phyloP scores from a whole-genome alignment of 768 basidiomycete genomes.

The Termitomyces sp. region DNA sequence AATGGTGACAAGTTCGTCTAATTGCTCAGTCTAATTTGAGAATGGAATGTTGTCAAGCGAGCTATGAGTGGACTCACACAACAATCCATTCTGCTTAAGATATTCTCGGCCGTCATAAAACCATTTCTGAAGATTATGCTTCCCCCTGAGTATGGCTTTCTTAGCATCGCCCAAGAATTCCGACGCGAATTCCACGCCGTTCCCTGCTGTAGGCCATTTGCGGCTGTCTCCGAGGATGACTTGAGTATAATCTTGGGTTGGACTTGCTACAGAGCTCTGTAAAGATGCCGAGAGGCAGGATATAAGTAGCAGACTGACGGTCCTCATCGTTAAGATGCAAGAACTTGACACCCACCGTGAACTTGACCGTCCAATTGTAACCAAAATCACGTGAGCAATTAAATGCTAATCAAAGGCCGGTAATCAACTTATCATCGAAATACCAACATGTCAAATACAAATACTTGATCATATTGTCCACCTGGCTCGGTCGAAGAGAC shows the following conservation, averaged over 20 bases:
- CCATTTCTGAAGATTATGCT: conserved; percentile 56
- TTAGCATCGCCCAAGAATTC: conserved; percentile 37
- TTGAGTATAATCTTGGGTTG: conserved; percentile 27
- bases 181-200: conserved; percentile 14
- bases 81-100: conserved; percentile 63
- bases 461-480: conserved; percentile 63
- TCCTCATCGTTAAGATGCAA: conserved; percentile 12
- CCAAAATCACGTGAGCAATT: background rate
- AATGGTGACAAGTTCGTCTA: conserved; percentile 64
- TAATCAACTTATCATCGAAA: no score
- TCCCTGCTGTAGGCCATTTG: conserved; percentile 9
- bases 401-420: no score
- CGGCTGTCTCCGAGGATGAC: conserved; percentile 31
- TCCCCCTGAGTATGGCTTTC: conserved; percentile 36
- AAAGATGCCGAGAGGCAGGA: conserved; percentile 7
- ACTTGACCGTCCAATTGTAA: background rate
- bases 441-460: conserved; percentile 3
- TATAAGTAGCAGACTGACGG: conserved; percentile 6
- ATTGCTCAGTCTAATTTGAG: background rate
- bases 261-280: conserved; percentile 4
- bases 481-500: conserved; percentile 48
- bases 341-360: background rate
- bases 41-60: background rate
- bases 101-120: conserved; percentile 56
- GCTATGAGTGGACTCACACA: conserved; percentile 46